Evolutionary conservation across 2,329 filamentous ascomycete genomes (phyloP).

Genomic region (Cladorrhinum sp.): DNA sequence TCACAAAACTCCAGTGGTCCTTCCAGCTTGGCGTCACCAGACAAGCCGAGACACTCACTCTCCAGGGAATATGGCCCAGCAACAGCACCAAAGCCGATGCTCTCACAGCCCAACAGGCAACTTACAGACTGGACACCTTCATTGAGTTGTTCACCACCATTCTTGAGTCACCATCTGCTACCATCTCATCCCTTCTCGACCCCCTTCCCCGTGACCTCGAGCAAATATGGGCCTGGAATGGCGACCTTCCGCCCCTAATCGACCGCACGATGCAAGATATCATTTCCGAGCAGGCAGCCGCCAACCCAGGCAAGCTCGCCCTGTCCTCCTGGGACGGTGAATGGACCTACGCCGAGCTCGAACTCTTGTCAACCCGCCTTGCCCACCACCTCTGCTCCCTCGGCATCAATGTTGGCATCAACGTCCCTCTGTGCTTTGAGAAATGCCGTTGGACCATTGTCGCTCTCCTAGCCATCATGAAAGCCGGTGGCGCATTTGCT

Average conservation of each 20-base stretch:
- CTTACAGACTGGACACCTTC: conserved; percentile 9
- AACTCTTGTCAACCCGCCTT: conserved; percentile 40
- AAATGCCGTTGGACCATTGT: conserved; percentile 27
- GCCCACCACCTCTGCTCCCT: conserved; percentile 38
- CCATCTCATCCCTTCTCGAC: conserved; percentile 8
- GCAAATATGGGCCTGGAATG: conserved; percentile 17
- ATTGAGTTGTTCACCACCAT: conserved; percentile 14
- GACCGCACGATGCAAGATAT: conserved; percentile 46
- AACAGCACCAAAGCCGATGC: neutral
- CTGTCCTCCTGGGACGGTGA: conserved; percentile 50
- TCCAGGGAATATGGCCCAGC: conserved; percentile 16
- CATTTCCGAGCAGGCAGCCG: conserved; percentile 38
- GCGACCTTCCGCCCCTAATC: conserved; percentile 43
- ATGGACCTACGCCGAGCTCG: conserved; percentile 46
- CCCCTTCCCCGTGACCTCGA: conserved; percentile 11
- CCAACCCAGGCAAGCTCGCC: conserved; percentile 39
- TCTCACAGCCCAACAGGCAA: conserved; percentile 4
- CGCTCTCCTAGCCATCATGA: conserved; percentile 26
- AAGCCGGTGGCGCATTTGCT: conserved; percentile 26
- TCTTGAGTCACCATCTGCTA: neutral
- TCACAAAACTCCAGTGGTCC: conserved; percentile 4
- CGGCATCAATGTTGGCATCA: conserved; percentile 39
- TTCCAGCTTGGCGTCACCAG: conserved; percentile 12
- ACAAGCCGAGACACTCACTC: neutral
- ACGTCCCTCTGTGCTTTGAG: conserved; percentile 37